Base-by-base conservation (phyloP, 2,329 filamentous ascomycete genomes). In the Xylariaceae sp. region DNA sequence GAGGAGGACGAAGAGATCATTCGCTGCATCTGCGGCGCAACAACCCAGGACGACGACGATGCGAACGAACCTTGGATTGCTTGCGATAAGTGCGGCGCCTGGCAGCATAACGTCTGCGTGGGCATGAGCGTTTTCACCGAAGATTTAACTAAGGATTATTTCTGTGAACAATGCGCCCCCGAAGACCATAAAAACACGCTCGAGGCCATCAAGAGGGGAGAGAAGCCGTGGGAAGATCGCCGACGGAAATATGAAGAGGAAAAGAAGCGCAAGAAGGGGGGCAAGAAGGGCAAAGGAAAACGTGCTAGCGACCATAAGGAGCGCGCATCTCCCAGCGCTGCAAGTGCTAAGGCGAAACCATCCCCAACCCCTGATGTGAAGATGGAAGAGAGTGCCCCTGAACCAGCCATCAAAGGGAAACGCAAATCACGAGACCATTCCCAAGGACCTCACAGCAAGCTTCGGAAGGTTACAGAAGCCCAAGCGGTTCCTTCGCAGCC, bases 71-170 rank as follows among this genome's bases (percentile, higher is more conserved):
- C 92, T 50, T 98, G 96, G 92, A 96, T 99, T 68, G 91, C 90
- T 59, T 99, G 95, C 78, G 95, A 99, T 74, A 85, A 84, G 45
- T 99, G 95, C 74, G 86, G 86, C 47, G 93, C 89, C 42, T 99
- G 95, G 95, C 95, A 99, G 75, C 95, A 99, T 75, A 97, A 97
- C 69, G 88, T 96, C 61, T 99, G 95, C 72, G 91, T 99, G 80
- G 91, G 91, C 50, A 85, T 97, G 71, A 86, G 83, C 67, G 86
- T 88, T 45, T 91, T 90, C 65, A 85, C 88, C 29, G 89, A 93
- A 56, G 86, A 93, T 67, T 81, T 91, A 52, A 89, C 90, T 26
- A 89, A 89, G 58, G 82, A 90, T 73, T 99, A 99, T 77, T 96
- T 89, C 75, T 99, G 95, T 75, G 95, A 99, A 74, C 79, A 88